phyloP scores from a whole-genome alignment of 2,329 filamentous ascomycete genomes.

The Coniochaeta sp. region DNA sequence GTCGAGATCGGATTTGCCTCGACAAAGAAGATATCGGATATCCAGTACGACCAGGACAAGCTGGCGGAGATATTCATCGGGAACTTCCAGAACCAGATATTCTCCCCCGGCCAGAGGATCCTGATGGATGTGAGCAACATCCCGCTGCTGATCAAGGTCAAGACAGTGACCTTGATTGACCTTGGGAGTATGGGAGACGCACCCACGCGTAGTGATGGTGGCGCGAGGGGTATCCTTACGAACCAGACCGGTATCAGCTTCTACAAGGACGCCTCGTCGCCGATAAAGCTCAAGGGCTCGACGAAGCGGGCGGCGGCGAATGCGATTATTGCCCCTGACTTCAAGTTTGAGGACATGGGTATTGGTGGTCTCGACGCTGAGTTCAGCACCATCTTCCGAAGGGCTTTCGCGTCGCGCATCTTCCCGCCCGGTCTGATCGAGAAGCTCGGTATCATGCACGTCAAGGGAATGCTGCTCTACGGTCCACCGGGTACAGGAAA shows the following conservation, averaged over 20 bases:
- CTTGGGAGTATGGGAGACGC: constrained; percentile 54
- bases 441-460: constrained; percentile 91
- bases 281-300: constrained; percentile 82
- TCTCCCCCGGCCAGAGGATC: constrained; percentile 78
- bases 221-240: constrained; percentile 71
- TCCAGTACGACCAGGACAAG: constrained; percentile 81
- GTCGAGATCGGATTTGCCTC: constrained; percentile 81
- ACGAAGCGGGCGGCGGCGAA: constrained; percentile 77
- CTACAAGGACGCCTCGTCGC: constrained; percentile 72
- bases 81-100: constrained; percentile 72
- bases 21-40: constrained; percentile 63
- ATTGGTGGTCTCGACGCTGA: constrained; percentile 92
- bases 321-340: constrained; percentile 86
- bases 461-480: constrained; percentile 89
- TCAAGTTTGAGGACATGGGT: constrained; percentile 98
- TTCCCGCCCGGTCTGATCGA: constrained; percentile 87
- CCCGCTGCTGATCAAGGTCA: constrained; percentile 67
- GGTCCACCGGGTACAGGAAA: constrained; percentile 96
- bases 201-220: constrained; percentile 51
- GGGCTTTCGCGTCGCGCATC: constrained; percentile 93
- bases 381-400: constrained; percentile 90
- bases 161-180: constrained; percentile 77
- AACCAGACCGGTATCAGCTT: constrained; percentile 74
- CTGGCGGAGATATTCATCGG: constrained; percentile 50
- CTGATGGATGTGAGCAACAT: constrained; percentile 80